phyloP scores from a whole-genome alignment of 208 protist genomes.

The Plasmodiophora brassicae region DNA sequence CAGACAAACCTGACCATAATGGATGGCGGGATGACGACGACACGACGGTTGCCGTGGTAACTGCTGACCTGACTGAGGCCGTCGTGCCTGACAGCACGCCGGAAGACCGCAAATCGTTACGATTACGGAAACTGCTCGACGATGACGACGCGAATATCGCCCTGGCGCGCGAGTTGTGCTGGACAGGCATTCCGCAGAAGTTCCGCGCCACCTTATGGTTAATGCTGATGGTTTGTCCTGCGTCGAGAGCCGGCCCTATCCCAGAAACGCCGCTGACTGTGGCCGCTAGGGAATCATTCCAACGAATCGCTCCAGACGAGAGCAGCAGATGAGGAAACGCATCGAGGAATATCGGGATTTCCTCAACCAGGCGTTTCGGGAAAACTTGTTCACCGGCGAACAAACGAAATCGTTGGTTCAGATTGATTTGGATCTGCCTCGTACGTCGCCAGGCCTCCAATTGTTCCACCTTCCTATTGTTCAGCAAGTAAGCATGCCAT shows the following conservation, averaged over 20 bases:
- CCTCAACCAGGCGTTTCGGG: neutral
- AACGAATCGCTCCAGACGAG: constrained; percentile 4
- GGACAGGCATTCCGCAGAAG: constrained; percentile 37
- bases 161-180: neutral
- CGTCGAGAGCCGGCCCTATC: neutral
- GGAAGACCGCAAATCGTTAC: neutral
- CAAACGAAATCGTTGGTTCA: constrained; percentile 64
- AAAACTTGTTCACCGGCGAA: neutral
- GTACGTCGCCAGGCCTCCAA: constrained; percentile 66
- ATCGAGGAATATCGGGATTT: constrained; percentile 17
- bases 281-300: constrained; percentile 13
- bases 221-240: constrained; percentile 20
- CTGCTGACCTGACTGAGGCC: too few relatives aligned
- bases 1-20: too few relatives aligned
- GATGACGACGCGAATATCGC: neutral
- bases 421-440: constrained; percentile 77
- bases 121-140: neutral
- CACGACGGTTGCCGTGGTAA: too few relatives aligned
- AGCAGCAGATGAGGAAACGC: neutral
- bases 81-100: too few relatives aligned
- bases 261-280: neutral
- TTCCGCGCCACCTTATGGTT: constrained; percentile 33
- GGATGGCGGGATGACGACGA: too few relatives aligned
- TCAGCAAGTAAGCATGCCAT: constrained; percentile 58
- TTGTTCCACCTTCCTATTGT: constrained; percentile 64